These are phyloP conservation scores for Yarrowia osloensis DNA, from an alignment of 805 yeast species.

Conservation along the genomic window DNA sequence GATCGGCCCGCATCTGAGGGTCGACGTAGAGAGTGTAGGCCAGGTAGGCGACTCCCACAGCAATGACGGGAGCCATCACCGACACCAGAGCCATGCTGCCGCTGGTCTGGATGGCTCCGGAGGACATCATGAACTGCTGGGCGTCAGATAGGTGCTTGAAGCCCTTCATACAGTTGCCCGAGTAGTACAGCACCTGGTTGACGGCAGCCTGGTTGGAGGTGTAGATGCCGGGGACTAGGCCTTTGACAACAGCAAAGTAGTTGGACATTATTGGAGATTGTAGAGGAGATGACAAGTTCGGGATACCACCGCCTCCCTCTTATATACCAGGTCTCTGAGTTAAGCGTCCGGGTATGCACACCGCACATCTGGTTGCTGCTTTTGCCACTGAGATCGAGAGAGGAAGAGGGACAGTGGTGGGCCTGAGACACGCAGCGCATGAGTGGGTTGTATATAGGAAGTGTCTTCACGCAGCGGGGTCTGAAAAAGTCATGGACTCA, in stretches of 20 bases:
- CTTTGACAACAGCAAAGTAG: not conserved
- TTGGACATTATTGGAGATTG: not conserved
- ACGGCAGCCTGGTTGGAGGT: not conserved
- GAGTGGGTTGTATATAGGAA: too few relatives aligned
- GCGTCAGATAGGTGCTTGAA: not conserved
- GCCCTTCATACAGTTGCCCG: constrained; percentile 13
- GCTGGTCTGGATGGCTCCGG: not conserved
- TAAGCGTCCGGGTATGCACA: not conserved
- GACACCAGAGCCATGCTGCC: not conserved
- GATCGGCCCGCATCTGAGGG: not conserved
- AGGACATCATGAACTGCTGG: not conserved
- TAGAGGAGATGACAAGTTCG: not conserved
- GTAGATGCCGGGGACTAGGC: not conserved
- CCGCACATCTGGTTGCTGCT: not conserved
- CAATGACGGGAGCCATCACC: not conserved
- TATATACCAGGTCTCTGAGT: too few relatives aligned
- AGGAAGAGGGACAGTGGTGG: too few relatives aligned
- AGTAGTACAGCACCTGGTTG: constrained; percentile 2
- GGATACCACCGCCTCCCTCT: too few relatives aligned
- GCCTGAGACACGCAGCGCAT: too few relatives aligned
- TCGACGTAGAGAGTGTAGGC: not conserved
- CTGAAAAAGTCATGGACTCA: too few relatives aligned
- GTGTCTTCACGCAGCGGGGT: too few relatives aligned
- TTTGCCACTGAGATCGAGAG: not conserved
- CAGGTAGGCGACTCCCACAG: not conserved